Evolutionary conservation across 1,284 basidiomycete genomes (phyloP), one percentile per base, ranked within the genome.

Genomic region (Cutaneotrichosporon spelunceum): DNA sequence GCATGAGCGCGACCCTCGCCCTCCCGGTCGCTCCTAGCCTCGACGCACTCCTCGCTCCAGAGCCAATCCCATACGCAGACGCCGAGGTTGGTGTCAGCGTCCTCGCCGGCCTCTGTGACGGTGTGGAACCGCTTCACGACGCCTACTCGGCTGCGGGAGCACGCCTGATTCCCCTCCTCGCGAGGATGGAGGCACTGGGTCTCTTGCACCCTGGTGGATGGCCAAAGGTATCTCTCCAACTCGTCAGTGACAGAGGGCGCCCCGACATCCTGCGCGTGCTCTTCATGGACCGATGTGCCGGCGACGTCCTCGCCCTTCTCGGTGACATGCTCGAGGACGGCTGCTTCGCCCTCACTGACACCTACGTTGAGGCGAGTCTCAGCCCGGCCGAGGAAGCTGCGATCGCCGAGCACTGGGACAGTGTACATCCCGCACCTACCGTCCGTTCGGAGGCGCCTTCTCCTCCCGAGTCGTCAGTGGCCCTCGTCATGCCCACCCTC

Each of bases 1-100:
- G 70, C 14, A 59, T 57, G 36, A 70, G 59, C 39, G 63, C 73
- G 19, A 68, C 70, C 3, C 71, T 78, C 45, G 64, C 67, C 3
- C 66, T 78, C 39, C 71, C 74, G 21, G 66, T 78, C 27, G 66
- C 70, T 4, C 70, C 72, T 0, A 64, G 63, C n/a, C 67, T 74
- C n/a, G 62, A 68, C 26, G 65, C 68, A 2, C 61, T 76, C 5
- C 67, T 75, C 27, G 39, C 55, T 2, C 71, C 74, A 0, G 71
- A 69, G 8, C 56, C 72, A 29, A 27, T 53, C 1, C 30, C 64
- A 3, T 77, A 75, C 52, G 61, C 62, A 8, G 71, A 72, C 23
- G 70, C 73, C 0, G 71, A 72, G 55, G 64, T 76, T 0, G 76
- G 76, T 19, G 60, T 73, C 1, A 60, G 68, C 5, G 62, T 76